These are phyloP conservation scores for Colletotrichum filicis DNA, from an alignment of 2,329 filamentous ascomycete species.

Conservation along the genomic window DNA sequence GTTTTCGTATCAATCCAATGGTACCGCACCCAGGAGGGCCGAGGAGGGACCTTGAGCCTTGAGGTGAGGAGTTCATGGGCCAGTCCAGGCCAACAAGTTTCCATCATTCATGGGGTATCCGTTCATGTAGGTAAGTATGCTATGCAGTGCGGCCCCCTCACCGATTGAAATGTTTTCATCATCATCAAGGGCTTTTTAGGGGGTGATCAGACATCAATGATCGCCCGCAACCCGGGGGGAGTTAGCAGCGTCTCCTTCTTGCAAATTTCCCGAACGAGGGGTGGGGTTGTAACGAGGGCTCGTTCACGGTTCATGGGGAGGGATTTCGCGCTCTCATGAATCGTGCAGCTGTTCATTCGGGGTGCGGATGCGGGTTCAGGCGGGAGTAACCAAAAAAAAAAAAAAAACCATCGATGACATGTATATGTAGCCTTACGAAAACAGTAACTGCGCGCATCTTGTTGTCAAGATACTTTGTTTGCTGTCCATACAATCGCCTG, in stretches of 20 bases:
- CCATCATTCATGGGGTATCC: background rate
- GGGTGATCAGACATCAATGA: conserved; percentile 22
- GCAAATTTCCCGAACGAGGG: conserved; percentile 31
- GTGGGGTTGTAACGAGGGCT: conserved; percentile 14
- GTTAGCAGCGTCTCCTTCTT: background rate
- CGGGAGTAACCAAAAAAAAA: background rate
- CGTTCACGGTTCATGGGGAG: background rate
- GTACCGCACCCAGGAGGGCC: background rate
- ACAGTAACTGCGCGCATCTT: background rate
- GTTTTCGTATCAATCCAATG: background rate
- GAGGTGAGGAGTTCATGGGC: background rate
- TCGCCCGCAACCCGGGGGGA: conserved; percentile 26
- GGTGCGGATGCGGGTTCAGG: conserved; percentile 24
- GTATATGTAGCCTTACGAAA: background rate
- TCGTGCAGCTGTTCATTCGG: background rate
- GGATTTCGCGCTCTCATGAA: conserved; percentile 9
- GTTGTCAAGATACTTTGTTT: background rate
- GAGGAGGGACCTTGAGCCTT: background rate
- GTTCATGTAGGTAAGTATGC: conserved; percentile 1
- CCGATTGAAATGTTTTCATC: conserved; percentile 19
- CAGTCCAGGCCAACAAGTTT: background rate
- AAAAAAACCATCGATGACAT: background rate
- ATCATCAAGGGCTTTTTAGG: background rate
- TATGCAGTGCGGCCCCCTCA: conserved; percentile 2
- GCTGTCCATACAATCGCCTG: background rate